Conservation (phyloP, 192 early-diverging fungal species). For the Gonapodya prolifera region DNA sequence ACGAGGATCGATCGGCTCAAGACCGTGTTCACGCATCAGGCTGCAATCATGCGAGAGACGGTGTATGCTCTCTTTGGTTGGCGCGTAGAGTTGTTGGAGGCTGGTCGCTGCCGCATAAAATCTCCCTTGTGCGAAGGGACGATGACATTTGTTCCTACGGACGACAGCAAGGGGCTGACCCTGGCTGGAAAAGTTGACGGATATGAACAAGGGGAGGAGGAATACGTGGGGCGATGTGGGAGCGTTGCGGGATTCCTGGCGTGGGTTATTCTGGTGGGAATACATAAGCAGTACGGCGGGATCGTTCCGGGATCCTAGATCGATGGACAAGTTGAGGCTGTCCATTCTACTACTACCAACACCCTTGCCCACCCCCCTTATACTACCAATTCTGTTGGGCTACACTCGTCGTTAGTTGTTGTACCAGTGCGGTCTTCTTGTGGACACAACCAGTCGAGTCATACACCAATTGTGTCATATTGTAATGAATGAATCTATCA, state of each 20-base stretch:
- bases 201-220: background rate
- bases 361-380: too few relatives aligned
- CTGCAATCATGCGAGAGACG: background rate
- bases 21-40: background rate
- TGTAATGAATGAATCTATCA: too few relatives aligned
- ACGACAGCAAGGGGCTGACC: background rate
- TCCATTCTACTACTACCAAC: too few relatives aligned
- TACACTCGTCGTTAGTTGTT: too few relatives aligned
- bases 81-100: background rate
- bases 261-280: background rate
- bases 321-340: too few relatives aligned
- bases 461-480: too few relatives aligned
- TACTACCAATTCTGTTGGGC: too few relatives aligned
- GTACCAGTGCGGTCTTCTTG: too few relatives aligned
- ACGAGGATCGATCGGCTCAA: background rate
- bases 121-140: background rate
- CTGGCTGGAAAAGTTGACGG: background rate
- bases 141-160: background rate
- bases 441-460: too few relatives aligned
- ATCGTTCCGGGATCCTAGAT: background rate
- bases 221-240: background rate
- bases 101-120: background rate
- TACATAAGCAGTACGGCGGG: background rate
- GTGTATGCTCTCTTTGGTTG: background rate
- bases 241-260: background rate